Conservation (phyloP, 306 rosid genomes). For the Ormosia emarginata region DNA sequence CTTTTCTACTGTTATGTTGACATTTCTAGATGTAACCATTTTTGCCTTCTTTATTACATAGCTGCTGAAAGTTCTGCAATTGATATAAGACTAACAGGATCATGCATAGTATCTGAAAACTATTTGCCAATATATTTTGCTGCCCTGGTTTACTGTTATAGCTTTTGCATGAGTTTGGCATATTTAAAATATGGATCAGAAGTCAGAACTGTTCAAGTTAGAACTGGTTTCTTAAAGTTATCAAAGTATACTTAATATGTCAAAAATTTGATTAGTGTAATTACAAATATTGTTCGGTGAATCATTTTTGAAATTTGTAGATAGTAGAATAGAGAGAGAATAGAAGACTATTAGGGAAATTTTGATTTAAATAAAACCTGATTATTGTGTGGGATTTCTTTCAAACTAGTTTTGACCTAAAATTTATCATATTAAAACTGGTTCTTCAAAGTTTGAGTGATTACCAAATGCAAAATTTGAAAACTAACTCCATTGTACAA, state of each 20-base stretch:
- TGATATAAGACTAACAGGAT: neutral
- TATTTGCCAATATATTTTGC: neutral
- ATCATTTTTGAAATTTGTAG: neutral
- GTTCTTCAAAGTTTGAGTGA: neutral
- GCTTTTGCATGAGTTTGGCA: conserved; percentile 6
- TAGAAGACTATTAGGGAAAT: neutral
- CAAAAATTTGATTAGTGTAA: neutral
- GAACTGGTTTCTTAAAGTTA: neutral
- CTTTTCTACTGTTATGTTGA: neutral
- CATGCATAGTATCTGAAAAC: neutral
- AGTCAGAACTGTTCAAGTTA: neutral
- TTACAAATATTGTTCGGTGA: neutral
- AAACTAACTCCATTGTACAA: neutral
- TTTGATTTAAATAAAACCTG: neutral
- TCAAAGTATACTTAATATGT: neutral
- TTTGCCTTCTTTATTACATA: neutral
- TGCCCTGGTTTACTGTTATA: neutral
- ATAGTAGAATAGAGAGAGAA: neutral
- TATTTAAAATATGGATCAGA: neutral
- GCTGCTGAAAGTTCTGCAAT: neutral
- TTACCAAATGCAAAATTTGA: neutral
- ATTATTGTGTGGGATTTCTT: neutral
- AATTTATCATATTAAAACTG: neutral
- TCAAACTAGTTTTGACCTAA: neutral
- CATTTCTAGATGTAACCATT: neutral